These are phyloP conservation scores for Gyrodon lividus DNA, from an alignment of 768 basidiomycete species.

Conservation along the genomic window DNA sequence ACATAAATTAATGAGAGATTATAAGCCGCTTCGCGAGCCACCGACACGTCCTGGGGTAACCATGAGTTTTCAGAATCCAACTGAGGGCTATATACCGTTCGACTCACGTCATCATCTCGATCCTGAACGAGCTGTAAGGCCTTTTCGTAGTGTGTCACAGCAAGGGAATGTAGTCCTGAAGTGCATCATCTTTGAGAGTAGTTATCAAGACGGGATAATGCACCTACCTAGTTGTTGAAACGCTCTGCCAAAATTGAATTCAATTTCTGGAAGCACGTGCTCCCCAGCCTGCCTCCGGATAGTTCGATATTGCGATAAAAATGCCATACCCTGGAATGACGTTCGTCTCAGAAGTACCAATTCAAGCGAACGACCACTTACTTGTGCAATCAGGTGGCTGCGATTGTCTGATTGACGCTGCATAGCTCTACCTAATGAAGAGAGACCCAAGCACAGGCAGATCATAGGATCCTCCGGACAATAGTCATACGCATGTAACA, in stretches of 20 bases:
- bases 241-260: slow-evolving; percentile 89
- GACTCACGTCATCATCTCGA: slow-evolving; percentile 32
- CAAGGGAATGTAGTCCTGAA: slow-evolving; percentile 76
- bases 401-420: slow-evolving; percentile 93
- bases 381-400: slow-evolving; percentile 83
- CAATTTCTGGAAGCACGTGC: slow-evolving; percentile 64
- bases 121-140: slow-evolving; percentile 64
- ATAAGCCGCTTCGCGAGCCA: slow-evolving; percentile 80
- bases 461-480: slow-evolving; percentile 82
- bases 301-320: slow-evolving; percentile 78
- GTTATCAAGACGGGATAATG: background rate
- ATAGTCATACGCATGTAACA: slow-evolving; percentile 85
- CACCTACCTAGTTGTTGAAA: slow-evolving; percentile 89
- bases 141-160: slow-evolving; percentile 79
- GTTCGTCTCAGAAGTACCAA: background rate
- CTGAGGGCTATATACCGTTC: background rate
- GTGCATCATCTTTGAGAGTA: background rate
- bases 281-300: slow-evolving; percentile 46
- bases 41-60: slow-evolving; percentile 43
- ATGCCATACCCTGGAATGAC: slow-evolving; percentile 70
- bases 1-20: slow-evolving; percentile 84
- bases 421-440: slow-evolving; percentile 88
- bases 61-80: background rate
- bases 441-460: slow-evolving; percentile 77
- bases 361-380: slow-evolving; percentile 15